phyloP scores from a whole-genome alignment of 805 yeast genomes.

The Saccharomyces jurei region DNA sequence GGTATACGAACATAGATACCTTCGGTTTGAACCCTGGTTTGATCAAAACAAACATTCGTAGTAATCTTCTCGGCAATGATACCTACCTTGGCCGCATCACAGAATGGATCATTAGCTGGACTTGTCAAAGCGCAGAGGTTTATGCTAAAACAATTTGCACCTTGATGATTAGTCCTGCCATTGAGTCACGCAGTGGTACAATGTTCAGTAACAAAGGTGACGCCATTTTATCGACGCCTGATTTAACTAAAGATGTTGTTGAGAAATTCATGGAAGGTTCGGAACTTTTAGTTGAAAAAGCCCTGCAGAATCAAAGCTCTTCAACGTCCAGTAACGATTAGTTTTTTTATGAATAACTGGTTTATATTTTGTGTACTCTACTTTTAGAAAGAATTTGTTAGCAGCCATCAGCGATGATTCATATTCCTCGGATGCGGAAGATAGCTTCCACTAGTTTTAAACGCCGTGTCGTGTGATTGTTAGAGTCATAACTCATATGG shows the following conservation, averaged over 20 bases:
- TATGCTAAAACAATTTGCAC: constrained; percentile 30
- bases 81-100: constrained; percentile 16
- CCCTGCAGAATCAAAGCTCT: not conserved
- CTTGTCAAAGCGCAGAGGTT: constrained; percentile 29
- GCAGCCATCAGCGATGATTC: not conserved
- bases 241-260: constrained; percentile 28
- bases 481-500: not conserved
- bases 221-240: constrained; percentile 22
- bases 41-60: constrained; percentile 31
- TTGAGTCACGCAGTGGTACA: constrained; percentile 27
- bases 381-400: not conserved
- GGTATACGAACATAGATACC: constrained; percentile 19
- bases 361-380: not conserved
- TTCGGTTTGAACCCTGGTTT: constrained; percentile 38
- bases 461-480: not conserved
- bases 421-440: not conserved
- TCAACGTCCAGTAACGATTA: constrained; percentile 12
- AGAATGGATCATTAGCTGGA: constrained; percentile 29
- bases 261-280: constrained; percentile 20
- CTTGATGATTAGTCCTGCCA: constrained; percentile 24
- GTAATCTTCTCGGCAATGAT: constrained; percentile 28
- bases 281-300: constrained; percentile 10
- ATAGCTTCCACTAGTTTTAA: not conserved
- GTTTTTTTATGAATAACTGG: not conserved
- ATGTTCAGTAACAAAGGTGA: constrained; percentile 28